These are phyloP conservation scores for Mycotypha africana DNA, from an alignment of 371 early-diverging fungal species.

Conservation along the genomic window DNA sequence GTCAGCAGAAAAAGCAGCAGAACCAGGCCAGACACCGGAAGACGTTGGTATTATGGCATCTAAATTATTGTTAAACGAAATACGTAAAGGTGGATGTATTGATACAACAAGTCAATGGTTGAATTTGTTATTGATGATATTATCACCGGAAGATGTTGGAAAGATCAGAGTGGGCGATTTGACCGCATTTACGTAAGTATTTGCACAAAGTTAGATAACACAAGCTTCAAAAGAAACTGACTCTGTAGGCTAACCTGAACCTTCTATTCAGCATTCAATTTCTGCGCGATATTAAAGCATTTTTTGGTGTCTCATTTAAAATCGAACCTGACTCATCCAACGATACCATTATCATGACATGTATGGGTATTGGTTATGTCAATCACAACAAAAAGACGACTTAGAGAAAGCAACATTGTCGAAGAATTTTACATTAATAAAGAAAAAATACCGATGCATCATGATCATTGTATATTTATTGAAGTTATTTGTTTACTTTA, in stretches of 20 bases:
- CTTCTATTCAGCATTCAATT: constrained; percentile 68
- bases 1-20: constrained; percentile 79
- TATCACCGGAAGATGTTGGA: constrained; percentile 91
- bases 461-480: no score
- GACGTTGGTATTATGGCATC: constrained; percentile 80
- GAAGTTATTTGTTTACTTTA: no score
- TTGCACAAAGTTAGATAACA: no score
- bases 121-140: constrained; percentile 75
- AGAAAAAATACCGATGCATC: no score
- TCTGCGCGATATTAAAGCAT: constrained; percentile 81
- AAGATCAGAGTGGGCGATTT: constrained; percentile 85
- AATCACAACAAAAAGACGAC: constrained; percentile 84
- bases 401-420: no score
- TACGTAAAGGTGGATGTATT: constrained; percentile 85
- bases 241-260: neutral
- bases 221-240: no score
- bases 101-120: constrained; percentile 89
- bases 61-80: constrained; percentile 74
- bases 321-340: constrained; percentile 71
- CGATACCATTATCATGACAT: constrained; percentile 73
- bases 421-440: no score
- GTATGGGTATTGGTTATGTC: constrained; percentile 86
- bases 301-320: constrained; percentile 90
- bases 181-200: constrained; percentile 80
- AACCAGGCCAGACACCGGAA: constrained; percentile 81